A percentile compares a stretch with the other conserved stretches of the same genome.
Conservation (phyloP, 2,329 filamentous ascomycete genomes). For the Colletotrichum costaricense region DNA sequence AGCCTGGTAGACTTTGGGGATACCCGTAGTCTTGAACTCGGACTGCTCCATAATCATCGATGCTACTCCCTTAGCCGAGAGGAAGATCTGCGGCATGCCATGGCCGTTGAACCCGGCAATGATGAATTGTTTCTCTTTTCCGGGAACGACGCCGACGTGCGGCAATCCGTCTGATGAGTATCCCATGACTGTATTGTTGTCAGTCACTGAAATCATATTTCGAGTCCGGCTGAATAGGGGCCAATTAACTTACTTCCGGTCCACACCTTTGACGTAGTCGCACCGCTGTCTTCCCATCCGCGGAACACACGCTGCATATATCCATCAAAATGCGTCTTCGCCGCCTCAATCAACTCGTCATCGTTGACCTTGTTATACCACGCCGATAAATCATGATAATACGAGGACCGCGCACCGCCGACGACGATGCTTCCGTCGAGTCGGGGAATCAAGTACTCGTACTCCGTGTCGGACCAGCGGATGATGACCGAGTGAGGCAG, state of each 20-base stretch:
- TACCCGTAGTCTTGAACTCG: constrained; percentile 47
- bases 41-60: constrained; percentile 49
- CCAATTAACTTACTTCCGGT: constrained; percentile 48
- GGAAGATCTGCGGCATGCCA: constrained; percentile 60
- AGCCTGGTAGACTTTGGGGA: constrained; percentile 50
- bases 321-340: constrained; percentile 53
- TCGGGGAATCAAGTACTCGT: constrained; percentile 75
- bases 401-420: constrained; percentile 52
- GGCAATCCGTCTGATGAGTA: constrained; percentile 55
- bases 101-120: constrained; percentile 62
- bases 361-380: constrained; percentile 61
- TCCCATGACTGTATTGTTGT: constrained; percentile 49
- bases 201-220: constrained; percentile 6
- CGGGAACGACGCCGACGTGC: constrained; percentile 56
- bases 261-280: constrained; percentile 52
- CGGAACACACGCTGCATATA: constrained; percentile 59
- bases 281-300: constrained; percentile 57
- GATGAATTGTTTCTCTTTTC: constrained; percentile 52
- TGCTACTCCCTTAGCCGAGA: constrained; percentile 52
- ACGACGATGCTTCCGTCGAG: constrained; percentile 57
- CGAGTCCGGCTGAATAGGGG: background rate
- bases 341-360: constrained; percentile 49
- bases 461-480: constrained; percentile 66
- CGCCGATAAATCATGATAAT: constrained; percentile 40
- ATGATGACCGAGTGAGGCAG: constrained; percentile 69